Evolutionary conservation across 306 rosid genomes (phyloP), one percentile per base, ranked within the genome.

Genomic region (Cucumis hystrix): DNA sequence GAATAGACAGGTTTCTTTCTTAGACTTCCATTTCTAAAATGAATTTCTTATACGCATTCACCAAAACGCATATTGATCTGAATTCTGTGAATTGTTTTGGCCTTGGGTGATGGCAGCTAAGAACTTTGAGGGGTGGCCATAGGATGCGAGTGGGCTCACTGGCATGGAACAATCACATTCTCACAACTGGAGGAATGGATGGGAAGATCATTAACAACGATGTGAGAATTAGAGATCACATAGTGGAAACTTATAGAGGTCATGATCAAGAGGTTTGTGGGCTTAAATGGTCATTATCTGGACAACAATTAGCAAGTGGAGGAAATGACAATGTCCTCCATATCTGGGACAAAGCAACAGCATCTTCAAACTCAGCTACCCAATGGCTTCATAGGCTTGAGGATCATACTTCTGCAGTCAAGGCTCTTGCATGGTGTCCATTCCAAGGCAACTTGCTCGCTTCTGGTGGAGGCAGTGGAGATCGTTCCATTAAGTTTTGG

Each of bases 381-480:
- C 89, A 82, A 40, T 92, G 96, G 96, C 92, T 92, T 80, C 96
- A 90, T 84, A 86, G 91, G 81, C 82, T 90, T 55, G 89, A 84
- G 66, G 92, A 90, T 39, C 96, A 90, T 56, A 85, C 83, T 4
- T 90, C 96, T 57, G 93, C 93, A 0, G 96, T 92, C 6, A 90
- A 88, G 77, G 97, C 97, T 74, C 91, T 92, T 1, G 92, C 91
- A 59, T 92, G 96, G 97, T 92, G 96, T 54, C 96, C 97, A 6
- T 92, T 92, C 84, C 97, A 90, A 84, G 80, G 84, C 51, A 92
- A 90, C 77, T 78, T 92, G 62, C 56, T 92, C 18, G 90, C 89
- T 45, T 78, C 93, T 7, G 96, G 96, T 45, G 97, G 97, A 71
- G 96, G 97, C 6, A 89, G 79, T 0, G 85, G 89, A 55, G 97